Base-by-base conservation (phyloP, 1,284 basidiomycete genomes). In the Cutaneotrichosporon spelunceum region DNA sequence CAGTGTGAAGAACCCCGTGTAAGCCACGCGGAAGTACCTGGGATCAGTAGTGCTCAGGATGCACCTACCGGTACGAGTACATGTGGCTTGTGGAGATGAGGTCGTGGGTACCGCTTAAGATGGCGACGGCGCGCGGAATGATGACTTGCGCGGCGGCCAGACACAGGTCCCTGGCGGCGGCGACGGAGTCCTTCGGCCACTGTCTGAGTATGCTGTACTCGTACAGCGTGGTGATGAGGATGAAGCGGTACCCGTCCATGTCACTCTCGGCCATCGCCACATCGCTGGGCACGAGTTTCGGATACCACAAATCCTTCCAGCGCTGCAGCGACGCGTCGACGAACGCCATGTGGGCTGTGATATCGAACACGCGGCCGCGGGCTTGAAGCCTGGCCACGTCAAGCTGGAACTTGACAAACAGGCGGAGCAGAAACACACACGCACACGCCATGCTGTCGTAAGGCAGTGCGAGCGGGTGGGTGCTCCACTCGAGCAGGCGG, bases 21-120 rank as follows among this genome's bases (percentile, higher is more conserved):
- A 66, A 4, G 62, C 62, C 30, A 64, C 50, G 23, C 65, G 53
- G n/a, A 66, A 68, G 26, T 62, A 57, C 27, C 66, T 67, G 45
- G 6, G 14, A 30, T 48, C 30, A 54, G 42, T 8, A 4, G 16
- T 2, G 4, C 21, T 19, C 13, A 16, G 7, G 3, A 50, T 4
- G 10, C 14, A 30, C 57, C 23, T 4, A 58, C 57, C 57, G 27
- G 39, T 56, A 47, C 14, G 44, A 48, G 30, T 48, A 56, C 27
- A 56, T 23, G n/a, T 26, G 26, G 9, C 13, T 34, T 14, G 42
- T 39, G 26, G 14, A 34, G 29, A 56, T 26, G 16, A 24, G n/a
- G n/a, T 53, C 24, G n/a, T 60, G 48, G 3, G 56, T 42, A 1
- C 57, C 60, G 0, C 56, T 57, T 0, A 66, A 34, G 5, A 66